phyloP scores from a whole-genome alignment of 2,329 filamentous ascomycete genomes.

The Neoascochyta sp. region DNA sequence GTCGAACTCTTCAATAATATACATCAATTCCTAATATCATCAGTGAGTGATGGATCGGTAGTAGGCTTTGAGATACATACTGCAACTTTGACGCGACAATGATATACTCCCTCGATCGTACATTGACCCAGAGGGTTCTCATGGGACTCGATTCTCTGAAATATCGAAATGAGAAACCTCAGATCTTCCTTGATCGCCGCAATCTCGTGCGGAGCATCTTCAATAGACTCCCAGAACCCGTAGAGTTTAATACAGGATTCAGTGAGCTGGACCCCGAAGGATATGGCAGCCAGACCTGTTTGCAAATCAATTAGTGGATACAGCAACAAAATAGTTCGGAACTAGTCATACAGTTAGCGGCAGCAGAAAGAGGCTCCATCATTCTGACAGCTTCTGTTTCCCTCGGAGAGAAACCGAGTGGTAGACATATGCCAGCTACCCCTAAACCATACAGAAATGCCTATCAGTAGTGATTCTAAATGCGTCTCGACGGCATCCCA shows the following conservation, averaged over 20 bases:
- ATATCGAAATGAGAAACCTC: constrained; percentile 9
- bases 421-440: no score
- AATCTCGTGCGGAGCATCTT: constrained; percentile 13
- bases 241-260: constrained; percentile 12
- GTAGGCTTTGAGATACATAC: no score
- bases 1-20: constrained; percentile 5
- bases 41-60: no score
- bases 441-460: no score
- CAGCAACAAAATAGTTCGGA: background rate
- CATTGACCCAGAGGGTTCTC: constrained; percentile 3
- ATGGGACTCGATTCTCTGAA: constrained; percentile 6
- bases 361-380: no score
- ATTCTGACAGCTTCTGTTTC: no score
- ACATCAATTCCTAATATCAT: constrained; percentile 5
- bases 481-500: no score
- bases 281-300: constrained; percentile 9
- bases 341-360: no score
- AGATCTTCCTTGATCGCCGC: constrained; percentile 11
- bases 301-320: no score
- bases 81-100: constrained; percentile 9
- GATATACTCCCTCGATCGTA: constrained; percentile 9
- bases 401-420: no score
- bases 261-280: constrained; percentile 7
- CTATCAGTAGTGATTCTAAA: no score
- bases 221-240: constrained; percentile 12